Evolutionary conservation across 2,329 filamentous ascomycete species (phyloP).

Genomic region (Exophiala alcalophila): DNA sequence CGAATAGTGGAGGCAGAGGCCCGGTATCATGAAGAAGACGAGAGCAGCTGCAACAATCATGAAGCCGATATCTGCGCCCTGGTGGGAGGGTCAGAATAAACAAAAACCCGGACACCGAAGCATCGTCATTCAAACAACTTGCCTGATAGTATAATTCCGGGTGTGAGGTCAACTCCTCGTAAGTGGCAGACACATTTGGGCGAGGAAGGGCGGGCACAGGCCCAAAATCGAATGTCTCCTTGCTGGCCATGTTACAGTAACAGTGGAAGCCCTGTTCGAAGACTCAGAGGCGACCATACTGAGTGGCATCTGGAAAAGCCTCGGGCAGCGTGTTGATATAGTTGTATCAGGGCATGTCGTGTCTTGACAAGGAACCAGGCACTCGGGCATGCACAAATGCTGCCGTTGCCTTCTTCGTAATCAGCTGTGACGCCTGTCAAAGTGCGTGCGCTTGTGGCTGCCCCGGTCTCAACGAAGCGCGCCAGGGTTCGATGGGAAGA

Average conservation of each 20-base stretch:
- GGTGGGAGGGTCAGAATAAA: neutral
- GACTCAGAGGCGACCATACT: too few species aligned
- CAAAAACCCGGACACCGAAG: neutral
- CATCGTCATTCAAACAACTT: neutral
- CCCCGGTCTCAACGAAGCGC: too few species aligned
- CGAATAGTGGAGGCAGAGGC: conserved; percentile 9
- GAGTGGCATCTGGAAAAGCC: too few species aligned
- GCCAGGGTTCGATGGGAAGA: too few species aligned
- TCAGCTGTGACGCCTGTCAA: too few species aligned
- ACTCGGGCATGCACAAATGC: too few species aligned
- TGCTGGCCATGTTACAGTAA: conserved; percentile 4
- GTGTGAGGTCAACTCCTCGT: conserved; percentile 4
- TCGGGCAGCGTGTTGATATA: too few species aligned
- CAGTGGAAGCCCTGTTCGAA: too few species aligned
- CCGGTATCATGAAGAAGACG: conserved; percentile 8
- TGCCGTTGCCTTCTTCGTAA: too few species aligned
- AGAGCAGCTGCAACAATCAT: conserved; percentile 7
- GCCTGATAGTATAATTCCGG: conserved; percentile 11
- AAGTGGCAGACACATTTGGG: conserved; percentile 5
- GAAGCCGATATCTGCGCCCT: conserved; percentile 7
- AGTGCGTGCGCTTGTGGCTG: too few species aligned
- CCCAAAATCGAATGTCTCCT: conserved; percentile 7
- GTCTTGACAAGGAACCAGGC: too few species aligned
- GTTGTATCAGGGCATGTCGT: too few species aligned
- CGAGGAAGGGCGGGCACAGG: conserved; percentile 8